These are phyloP conservation scores for Microbotryomycetes sp. DNA, from an alignment of 1,284 basidiomycete species.

Conservation along the genomic window DNA sequence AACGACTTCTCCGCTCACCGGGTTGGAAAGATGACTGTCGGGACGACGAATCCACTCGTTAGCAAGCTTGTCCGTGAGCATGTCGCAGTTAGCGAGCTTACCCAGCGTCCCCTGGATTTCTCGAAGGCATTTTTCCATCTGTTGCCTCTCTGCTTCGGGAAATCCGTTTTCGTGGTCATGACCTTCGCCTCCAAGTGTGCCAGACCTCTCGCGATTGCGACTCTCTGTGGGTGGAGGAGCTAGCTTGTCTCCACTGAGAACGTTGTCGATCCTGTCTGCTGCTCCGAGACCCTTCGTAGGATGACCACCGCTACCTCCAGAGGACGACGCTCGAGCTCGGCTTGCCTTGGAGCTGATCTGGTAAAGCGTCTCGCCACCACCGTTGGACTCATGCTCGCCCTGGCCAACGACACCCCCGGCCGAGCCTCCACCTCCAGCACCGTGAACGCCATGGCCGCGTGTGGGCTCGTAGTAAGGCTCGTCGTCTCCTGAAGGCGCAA, in stretches of 20 bases:
- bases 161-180: constrained; percentile 45
- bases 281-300: constrained; percentile 8
- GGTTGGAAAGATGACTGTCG: constrained; percentile 40
- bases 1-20: neutral
- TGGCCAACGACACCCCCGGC: constrained; percentile 44
- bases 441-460: constrained; percentile 43
- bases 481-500: constrained; percentile 35
- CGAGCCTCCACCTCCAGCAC: constrained; percentile 44
- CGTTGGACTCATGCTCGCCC: constrained; percentile 17
- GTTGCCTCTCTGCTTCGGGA: constrained; percentile 63
- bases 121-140: constrained; percentile 75
- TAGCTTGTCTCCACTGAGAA: constrained; percentile 37
- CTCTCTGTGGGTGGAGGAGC: constrained; percentile 10
- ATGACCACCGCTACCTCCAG: neutral
- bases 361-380: constrained; percentile 17
- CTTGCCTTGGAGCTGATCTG: constrained; percentile 6
- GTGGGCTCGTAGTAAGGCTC: constrained; percentile 41
- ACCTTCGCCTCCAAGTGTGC: constrained; percentile 20
- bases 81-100: constrained; percentile 42
- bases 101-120: constrained; percentile 78
- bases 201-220: constrained; percentile 6
- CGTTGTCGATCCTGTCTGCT: constrained; percentile 19
- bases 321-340: constrained; percentile 1
- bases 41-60: neutral
- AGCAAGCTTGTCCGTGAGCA: neutral